Evolutionary conservation across 306 rosid genomes (phyloP), one percentile per base, ranked within the genome.

Genomic region (Carpinus viminea): DNA sequence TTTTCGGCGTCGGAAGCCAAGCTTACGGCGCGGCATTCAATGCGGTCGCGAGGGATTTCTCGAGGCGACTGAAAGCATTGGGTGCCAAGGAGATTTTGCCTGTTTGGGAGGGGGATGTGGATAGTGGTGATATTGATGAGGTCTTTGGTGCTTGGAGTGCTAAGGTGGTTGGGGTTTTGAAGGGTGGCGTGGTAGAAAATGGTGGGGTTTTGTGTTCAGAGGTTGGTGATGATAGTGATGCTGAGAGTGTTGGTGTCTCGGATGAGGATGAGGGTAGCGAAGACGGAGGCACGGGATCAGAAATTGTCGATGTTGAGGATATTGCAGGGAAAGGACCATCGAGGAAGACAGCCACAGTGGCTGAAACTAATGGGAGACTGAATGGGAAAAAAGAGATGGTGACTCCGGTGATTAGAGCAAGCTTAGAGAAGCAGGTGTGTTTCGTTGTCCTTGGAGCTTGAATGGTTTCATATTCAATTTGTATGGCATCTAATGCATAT

Each of bases 251-350:
- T 43, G 88, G 78, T 51, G 88, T 69, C 26, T 89, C 88, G 7
- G 96, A 89, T 55, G 89, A 86, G 77, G 84, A 80, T 3, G 83
- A 86, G 38, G 84, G 81, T 5, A 83, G 59, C 31, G 92, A 87
- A 70, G 77, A 85, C 13, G 83, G 60, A 36, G 84, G 48, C 52
- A 81, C 7, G 65, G 91, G 82, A 55, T 66, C 83, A 12, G 96
- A 88, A 5, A 84, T 94, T 74, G 94, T 93, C 86, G 99, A 95
- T 85, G 94, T 95, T 51, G 99, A 95, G 85, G 99, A 95, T 72
- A 90, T 95, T 86, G 99, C 94, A 17, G 99, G 99, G 61, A 93
- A 95, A 87, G 96, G 80, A 20, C 98, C 98, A 72, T 84, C 91
- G 4, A 89, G 91, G 84, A 92, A 85, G 78, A 26, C 86, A 0